Base-by-base conservation (phyloP, 1,284 basidiomycete species). In the Apiotrichum porosum region DNA sequence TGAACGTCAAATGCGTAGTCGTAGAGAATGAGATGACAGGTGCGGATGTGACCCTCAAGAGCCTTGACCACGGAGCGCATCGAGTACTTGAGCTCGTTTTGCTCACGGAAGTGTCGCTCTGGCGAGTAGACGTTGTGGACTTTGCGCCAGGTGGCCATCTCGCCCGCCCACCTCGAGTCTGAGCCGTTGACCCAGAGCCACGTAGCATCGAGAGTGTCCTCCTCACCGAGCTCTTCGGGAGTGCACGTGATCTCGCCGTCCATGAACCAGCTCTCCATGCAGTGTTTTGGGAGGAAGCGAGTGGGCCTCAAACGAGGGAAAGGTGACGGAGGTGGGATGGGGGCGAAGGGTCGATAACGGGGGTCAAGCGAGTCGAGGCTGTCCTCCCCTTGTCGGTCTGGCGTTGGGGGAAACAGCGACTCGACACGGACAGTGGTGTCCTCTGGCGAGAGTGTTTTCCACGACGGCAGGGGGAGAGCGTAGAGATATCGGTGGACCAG, bases 131-230 rank as follows among this genome's bases (percentile, higher is more conserved):
- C 53, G 4, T 55, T 57, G 18, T 55, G 57, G 24, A 54, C 14
- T 1, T 42, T 35, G 12, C 58, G 42, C 52, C 57, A 58, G 17
- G 51, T 15, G 2, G 55, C 24, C 66, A 71, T 61, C 15, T 58
- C 58, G 13, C 56, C 43, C n/a, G 48, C 28, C 71, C 69, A 73
- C 3, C 65, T 47, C 10, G 44, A 44, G 52, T 73, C 71, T 1
- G 60, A 60, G 0, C 71, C 71, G 40, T 73, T 73, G 17, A 71
- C 69, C 71, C 71, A 71, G 1, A 68, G 47, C 65, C 65, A 73
- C 0, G 61, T 68, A 2, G 61, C 66, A 41, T 73, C 71, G 17
- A 71, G 51, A 22, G 46, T 57, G 28, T 68, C 67, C 48, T 71
- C 71, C 17, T 57, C 51, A 2, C 67, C 69, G 15, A 71, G 42